Evolutionary conservation across 1,284 basidiomycete genomes (phyloP), one percentile per base, ranked within the genome.

Genomic region (Prillingera fragicola): DNA sequence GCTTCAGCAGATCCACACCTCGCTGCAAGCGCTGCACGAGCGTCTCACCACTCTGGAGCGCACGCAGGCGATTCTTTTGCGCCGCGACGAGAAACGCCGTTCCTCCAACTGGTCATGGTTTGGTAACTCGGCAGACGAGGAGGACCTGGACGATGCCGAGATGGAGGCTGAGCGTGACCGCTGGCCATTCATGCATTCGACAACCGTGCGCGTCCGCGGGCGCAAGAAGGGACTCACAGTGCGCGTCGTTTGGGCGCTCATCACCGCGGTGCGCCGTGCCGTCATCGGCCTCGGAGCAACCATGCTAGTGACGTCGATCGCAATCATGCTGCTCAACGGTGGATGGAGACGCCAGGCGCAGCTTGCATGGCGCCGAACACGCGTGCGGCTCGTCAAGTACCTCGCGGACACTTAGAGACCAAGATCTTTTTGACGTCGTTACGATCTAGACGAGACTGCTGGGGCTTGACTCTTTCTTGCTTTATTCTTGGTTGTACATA

Each of bases 1-100:
- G 8, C 47, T 71, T 10, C 64, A 69, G 45, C 61, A 64, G 43
- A 72, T 72, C 29, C 92, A 97, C 65, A 83, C 84, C 0, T 87
- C 91, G 46, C 74, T 97, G 8, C 85, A 87, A 1, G 90, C 91
- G 1, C 77, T 97, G 28, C 85, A 83, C 26, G 92, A 96, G 69
- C 82, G 92, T 10, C 74, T 97, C 22, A 83, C 87, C 55, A 75
- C 77, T 6, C 72, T 92, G 15, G 89, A 92, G 36, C 59, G 65
- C 8, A 56, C 59, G 2, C 70, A 72, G 42, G 48, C 60, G 5
- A 50, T 65, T 40, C 48, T 67, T 1, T 46, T 70, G 14, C 45
- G 65, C 8, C 49, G 57, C 18, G 55, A 60, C 3, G 59, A 57
- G 27, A 43, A 55, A 25, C 47, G 49, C 15, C 52, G 55, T 31